phyloP scores from a whole-genome alignment of 164 flowering plant species.

The Piper betle region DNA sequence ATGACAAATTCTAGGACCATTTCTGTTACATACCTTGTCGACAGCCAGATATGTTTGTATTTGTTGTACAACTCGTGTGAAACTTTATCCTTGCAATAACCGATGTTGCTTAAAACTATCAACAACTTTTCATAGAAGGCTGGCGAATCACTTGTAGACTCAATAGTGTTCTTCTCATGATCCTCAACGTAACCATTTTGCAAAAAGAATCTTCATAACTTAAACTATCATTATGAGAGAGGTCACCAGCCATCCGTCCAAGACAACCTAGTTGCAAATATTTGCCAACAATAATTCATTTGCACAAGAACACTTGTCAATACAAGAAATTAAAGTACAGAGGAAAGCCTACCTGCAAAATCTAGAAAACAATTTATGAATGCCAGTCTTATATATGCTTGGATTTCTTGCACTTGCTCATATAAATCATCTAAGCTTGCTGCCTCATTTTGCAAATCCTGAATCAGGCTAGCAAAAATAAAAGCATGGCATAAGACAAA shows the following conservation, averaged over 20 bases:
- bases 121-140: slow-evolving; percentile 68
- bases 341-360: slow-evolving; percentile 63
- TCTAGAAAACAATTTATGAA: slow-evolving; percentile 83
- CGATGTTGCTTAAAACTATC: slow-evolving; percentile 87
- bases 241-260: slow-evolving; percentile 64
- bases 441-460: slow-evolving; percentile 51
- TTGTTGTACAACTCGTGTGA: slow-evolving; percentile 67
- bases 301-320: slow-evolving; percentile 3
- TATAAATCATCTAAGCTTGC: slow-evolving; percentile 59
- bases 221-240: slow-evolving; percentile 32
- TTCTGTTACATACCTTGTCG: slow-evolving; percentile 34
- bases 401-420: slow-evolving; percentile 72
- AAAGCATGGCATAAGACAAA: neutral
- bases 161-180: slow-evolving; percentile 32
- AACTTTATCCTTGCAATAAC: slow-evolving; percentile 94
- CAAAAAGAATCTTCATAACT: slow-evolving; percentile 27
- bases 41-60: slow-evolving; percentile 71
- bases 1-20: too few relatives aligned
- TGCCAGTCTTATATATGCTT: slow-evolving; percentile 76
- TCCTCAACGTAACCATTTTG: slow-evolving; percentile 57
- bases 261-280: slow-evolving; percentile 50
- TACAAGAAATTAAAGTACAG: neutral
- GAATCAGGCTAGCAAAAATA: slow-evolving; percentile 45
- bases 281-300: slow-evolving; percentile 3
- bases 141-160: slow-evolving; percentile 40